Conservation (phyloP, 176 grass and related monocot genomes). For the Canna indica region DNA sequence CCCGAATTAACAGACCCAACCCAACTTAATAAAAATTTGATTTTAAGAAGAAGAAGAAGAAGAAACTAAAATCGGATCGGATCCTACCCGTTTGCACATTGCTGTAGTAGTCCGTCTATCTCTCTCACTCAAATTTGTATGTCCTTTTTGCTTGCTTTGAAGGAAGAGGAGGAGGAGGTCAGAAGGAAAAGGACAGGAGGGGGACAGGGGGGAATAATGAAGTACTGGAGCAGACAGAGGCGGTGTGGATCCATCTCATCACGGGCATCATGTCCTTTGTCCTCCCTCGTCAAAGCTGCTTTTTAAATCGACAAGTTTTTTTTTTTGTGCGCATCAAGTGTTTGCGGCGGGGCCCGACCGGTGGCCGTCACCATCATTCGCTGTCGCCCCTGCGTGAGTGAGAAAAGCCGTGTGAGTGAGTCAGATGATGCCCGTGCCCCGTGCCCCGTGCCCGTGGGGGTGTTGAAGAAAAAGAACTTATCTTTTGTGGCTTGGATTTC, state of each 20-base stretch:
- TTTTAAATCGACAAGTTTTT: neutral
- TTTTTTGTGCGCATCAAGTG: neutral
- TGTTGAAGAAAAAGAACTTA: too few species aligned
- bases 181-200: neutral
- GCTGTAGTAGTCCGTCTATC: too few species aligned
- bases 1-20: too few species aligned
- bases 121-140: too few species aligned
- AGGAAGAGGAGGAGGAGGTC: neutral
- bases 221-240: neutral
- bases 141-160: neutral
- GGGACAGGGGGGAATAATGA: neutral
- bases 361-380: neutral
- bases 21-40: too few species aligned
- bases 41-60: too few species aligned
- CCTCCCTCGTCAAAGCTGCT: neutral
- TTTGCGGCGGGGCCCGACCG: neutral
- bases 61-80: too few species aligned
- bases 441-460: too few species aligned
- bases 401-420: neutral
- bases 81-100: too few species aligned
- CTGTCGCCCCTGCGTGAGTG: neutral
- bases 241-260: neutral
- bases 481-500: neutral
- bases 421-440: conserved; percentile 2
- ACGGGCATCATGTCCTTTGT: conserved; percentile 4